Base-by-base conservation (phyloP, 768 basidiomycete species). In the Suillus variegatus region DNA sequence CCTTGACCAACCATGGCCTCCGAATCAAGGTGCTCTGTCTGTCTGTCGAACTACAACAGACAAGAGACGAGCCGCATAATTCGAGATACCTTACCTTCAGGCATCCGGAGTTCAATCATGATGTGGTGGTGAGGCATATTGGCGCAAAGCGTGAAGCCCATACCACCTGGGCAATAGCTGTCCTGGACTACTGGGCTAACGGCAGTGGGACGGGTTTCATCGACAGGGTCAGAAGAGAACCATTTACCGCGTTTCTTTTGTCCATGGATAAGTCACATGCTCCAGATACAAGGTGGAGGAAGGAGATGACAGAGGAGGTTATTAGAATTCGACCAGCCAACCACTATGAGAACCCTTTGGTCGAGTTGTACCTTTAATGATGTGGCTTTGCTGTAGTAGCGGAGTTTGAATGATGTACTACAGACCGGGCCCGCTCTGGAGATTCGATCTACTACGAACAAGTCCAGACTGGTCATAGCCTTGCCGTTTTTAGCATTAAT, bases 1-100 rank as follows among this genome's bases (percentile, higher is more conserved):
- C 56, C 10, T 47, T 66, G 56, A 66, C 65, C 12, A 66, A 66
- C 47, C 65, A 66, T 40, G 65, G 65, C 57, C 63, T 66, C 5
- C 56, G 46, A 28, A 64, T 66, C 55, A 66, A 60, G 28, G 25
- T 66, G 20, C 35, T 41, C 43, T 25, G 7, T n/a, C 36, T 64
- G 44, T 22, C 35, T 5, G 56, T 66, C 28, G 56, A 22, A 40
- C 16, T 57, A 22, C 47, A 4, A 0, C 13, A 44, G 41, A 14
- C 36, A 28, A 35, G 14, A n/a, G 46, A 40, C 20, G 38, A 47
- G 13, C n/a, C 25, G 28, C 25, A 28, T 16, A 7, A 60, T 12
- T 60, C 58, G 25, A 60, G 58, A 43, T 60, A 18, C 28, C 58
- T 60, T 43, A 41, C 58, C 10, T 60, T 60, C 12, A 4, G 3